A percentile compares a stretch with the other conserved stretches of the same genome.
Conservation (phyloP, 306 rosid species). For the Luffa aegyptiaca region DNA sequence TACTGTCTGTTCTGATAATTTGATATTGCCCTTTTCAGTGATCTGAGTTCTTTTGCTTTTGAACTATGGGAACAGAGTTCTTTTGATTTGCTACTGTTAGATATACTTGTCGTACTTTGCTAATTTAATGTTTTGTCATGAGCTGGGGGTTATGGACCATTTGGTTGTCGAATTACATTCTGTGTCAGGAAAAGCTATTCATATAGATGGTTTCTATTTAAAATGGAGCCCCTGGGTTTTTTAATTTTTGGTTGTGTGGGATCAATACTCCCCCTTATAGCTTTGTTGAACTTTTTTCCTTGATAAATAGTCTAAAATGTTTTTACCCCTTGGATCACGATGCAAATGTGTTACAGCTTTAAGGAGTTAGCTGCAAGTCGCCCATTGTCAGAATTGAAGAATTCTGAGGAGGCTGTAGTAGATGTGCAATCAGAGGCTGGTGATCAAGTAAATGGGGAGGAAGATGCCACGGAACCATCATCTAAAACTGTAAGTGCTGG, state of each 20-base stretch:
- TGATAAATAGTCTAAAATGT: neutral
- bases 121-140: neutral
- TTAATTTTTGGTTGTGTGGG: neutral
- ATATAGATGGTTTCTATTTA: neutral
- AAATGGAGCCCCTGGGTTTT: neutral
- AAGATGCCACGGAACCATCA: slow-evolving; percentile 44
- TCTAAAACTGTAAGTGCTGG: slow-evolving; percentile 80
- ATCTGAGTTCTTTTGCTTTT: neutral
- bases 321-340: neutral
- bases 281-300: neutral
- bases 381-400: slow-evolving; percentile 66
- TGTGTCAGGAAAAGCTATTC: neutral
- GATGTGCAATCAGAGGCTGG: slow-evolving; percentile 38
- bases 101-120: neutral
- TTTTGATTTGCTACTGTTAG: neutral
- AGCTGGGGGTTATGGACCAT: neutral
- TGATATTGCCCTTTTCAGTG: neutral
- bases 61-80: neutral
- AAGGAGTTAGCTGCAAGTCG: slow-evolving; percentile 87
- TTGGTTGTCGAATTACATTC: neutral
- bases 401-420: slow-evolving; percentile 64
- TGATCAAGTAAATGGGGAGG: slow-evolving; percentile 45
- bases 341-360: slow-evolving; percentile 53
- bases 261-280: neutral
- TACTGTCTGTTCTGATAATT: neutral